Conservation (phyloP, 306 rosid species). For the Delonix regia region DNA sequence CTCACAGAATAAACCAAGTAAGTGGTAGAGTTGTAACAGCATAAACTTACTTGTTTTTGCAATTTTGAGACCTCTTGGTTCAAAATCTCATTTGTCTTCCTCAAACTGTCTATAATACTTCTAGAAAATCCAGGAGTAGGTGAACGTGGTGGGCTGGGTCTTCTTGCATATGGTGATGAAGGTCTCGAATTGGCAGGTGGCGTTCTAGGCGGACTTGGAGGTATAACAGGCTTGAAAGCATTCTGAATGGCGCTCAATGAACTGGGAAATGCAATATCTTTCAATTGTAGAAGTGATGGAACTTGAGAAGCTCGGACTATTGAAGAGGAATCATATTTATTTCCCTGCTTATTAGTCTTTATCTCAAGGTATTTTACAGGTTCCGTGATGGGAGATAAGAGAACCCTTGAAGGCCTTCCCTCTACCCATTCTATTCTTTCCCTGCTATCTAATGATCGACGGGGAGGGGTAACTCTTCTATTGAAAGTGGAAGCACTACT, state of each 20-base stretch:
- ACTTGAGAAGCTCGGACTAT: slow-evolving; percentile 64
- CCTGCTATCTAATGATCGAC: slow-evolving; percentile 56
- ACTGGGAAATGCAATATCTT: slow-evolving; percentile 78
- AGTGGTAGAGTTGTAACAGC: slow-evolving; percentile 19
- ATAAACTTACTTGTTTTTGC: slow-evolving; percentile 62
- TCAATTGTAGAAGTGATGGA: slow-evolving; percentile 61
- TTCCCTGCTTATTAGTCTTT: slow-evolving; percentile 49
- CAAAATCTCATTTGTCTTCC: slow-evolving; percentile 66
- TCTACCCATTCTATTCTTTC: slow-evolving; percentile 59
- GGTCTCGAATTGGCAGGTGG: slow-evolving; percentile 56
- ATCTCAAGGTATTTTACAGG: slow-evolving; percentile 66
- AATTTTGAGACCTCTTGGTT: slow-evolving; percentile 71
- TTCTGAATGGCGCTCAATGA: slow-evolving; percentile 63
- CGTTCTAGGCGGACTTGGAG: slow-evolving; percentile 43
- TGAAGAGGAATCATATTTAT: slow-evolving; percentile 51
- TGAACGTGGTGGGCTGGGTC: slow-evolving; percentile 85
- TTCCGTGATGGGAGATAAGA: slow-evolving; percentile 68
- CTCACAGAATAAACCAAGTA: slow-evolving; percentile 14
- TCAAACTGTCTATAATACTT: slow-evolving; percentile 81
- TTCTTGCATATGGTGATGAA: slow-evolving; percentile 65
- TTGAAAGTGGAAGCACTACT: slow-evolving; percentile 38
- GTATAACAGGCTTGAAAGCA: slow-evolving; percentile 49
- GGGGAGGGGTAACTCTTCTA: slow-evolving; percentile 49
- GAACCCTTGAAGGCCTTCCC: slow-evolving; percentile 57
- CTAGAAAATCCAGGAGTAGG: slow-evolving; percentile 73